Evolutionary conservation across 2,329 filamentous ascomycete genomes (phyloP).

Genomic region (Aspergillus bombycis): DNA sequence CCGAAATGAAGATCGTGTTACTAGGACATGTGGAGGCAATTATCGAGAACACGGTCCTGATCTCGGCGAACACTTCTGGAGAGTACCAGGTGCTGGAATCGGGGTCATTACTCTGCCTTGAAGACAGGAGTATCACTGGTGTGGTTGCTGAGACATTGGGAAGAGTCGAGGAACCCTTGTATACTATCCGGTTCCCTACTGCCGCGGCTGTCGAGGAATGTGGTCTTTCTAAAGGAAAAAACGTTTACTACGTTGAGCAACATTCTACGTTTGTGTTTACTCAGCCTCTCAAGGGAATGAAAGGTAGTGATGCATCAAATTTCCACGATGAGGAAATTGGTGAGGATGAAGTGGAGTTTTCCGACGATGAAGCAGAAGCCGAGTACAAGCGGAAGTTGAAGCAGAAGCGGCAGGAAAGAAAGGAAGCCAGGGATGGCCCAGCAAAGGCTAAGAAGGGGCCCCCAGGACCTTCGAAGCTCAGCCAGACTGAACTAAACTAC

Average conservation of each 20-base stretch:
- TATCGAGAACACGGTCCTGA: conserved; percentile 76
- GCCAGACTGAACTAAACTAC: conserved; percentile 60
- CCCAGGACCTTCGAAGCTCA: conserved; percentile 43
- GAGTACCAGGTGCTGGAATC: conserved; percentile 83
- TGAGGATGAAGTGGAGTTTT: conserved; percentile 90
- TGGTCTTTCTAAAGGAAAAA: conserved; percentile 68
- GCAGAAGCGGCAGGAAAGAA: conserved; percentile 63
- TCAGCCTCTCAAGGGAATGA: conserved; percentile 73
- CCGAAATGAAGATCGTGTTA: conserved; percentile 74
- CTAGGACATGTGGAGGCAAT: conserved; percentile 76
- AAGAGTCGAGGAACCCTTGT: conserved; percentile 81
- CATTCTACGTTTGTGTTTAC: conserved; percentile 88
- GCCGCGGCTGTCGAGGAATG: conserved; percentile 68
- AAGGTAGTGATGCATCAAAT: conserved; percentile 93
- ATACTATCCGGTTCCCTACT: conserved; percentile 76
- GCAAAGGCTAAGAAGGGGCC: conserved; percentile 39
- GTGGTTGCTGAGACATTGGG: conserved; percentile 85
- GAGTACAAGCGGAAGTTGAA: conserved; percentile 74
- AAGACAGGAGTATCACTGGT: conserved; percentile 75
- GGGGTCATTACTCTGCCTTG: conserved; percentile 80
- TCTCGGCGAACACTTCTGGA: conserved; percentile 77
- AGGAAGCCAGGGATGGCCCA: conserved; percentile 50
- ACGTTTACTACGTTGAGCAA: conserved; percentile 76
- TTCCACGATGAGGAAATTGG: conserved; percentile 88
- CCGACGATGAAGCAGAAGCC: conserved; percentile 91